These are phyloP conservation scores for Xylaria multiplex DNA, from an alignment of 2,329 filamentous ascomycete genomes.

Conservation along the genomic window DNA sequence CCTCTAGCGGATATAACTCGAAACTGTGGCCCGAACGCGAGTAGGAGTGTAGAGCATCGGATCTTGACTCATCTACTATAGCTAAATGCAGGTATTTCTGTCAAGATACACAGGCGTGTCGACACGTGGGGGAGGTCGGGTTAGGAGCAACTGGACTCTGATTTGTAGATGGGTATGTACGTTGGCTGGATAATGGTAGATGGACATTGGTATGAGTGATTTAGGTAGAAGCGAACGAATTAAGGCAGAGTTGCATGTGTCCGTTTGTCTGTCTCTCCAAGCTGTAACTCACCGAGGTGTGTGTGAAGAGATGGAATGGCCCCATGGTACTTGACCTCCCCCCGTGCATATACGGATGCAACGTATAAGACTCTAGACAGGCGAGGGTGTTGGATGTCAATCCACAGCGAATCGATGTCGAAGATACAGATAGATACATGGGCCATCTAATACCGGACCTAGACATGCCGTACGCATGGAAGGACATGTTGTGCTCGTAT, in stretches of 20 bases:
- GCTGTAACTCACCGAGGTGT: slow-evolving; percentile 33
- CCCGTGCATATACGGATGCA: slow-evolving; percentile 26
- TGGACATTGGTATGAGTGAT: neutral
- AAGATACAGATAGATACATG: slow-evolving; percentile 21
- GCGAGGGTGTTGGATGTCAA: slow-evolving; percentile 3
- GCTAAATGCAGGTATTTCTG: neutral
- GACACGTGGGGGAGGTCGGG: neutral
- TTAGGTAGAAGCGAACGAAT: neutral
- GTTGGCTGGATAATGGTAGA: neutral
- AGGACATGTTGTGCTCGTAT: slow-evolving; percentile 12
- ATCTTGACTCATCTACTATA: neutral
- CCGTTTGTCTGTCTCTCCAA: neutral
- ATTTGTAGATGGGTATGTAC: slow-evolving; percentile 4
- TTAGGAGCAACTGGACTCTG: slow-evolving; percentile 12
- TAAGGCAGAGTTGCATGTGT: slow-evolving; percentile 14
- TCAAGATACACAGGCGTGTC: neutral
- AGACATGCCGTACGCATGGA: slow-evolving; percentile 4
- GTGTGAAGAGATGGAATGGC: slow-evolving; percentile 16
- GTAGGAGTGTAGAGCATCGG: neutral
- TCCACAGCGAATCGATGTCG: slow-evolving; percentile 2
- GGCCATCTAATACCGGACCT: no score
- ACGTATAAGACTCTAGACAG: neutral
- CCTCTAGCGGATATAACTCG: neutral
- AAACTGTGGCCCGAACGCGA: neutral
- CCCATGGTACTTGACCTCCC: neutral